A percentile compares a stretch with the other conserved stretches of the same genome.
Conservation (phyloP, 441 rosid species). For the Adansonia rubrostipa region DNA sequence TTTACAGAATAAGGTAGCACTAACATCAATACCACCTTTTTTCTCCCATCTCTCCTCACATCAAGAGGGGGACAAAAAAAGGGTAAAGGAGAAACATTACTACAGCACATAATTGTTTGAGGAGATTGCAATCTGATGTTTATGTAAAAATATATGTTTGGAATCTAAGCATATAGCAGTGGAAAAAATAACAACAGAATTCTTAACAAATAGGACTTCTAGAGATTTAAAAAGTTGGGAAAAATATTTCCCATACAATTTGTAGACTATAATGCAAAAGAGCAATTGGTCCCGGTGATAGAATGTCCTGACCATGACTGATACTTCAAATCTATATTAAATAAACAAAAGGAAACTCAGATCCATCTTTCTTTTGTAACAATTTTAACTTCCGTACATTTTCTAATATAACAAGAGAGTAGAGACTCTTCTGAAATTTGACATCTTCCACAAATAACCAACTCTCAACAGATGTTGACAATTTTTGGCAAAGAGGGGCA, state of each 20-base stretch:
- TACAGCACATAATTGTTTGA: background rate
- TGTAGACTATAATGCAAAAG: background rate
- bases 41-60: too few species aligned
- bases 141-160: background rate
- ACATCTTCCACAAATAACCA: too few species aligned
- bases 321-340: background rate
- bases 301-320: background rate
- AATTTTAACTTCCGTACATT: background rate
- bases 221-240: background rate
- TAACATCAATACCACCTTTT: too few species aligned
- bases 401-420: constrained; percentile 5
- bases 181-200: background rate
- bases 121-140: background rate
- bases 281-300: background rate
- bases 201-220: background rate
- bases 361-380: background rate
- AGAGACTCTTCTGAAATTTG: background rate
- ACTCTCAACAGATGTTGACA: too few species aligned
- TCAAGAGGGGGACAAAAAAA: too few species aligned
- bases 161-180: background rate
- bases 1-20: too few species aligned
- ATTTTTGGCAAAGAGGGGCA: too few species aligned
- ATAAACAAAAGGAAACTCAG: background rate
- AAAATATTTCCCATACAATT: background rate
- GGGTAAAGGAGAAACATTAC: background rate